Evolutionary conservation across 2,329 filamentous ascomycete species (phyloP).

Genomic region (Xylariaceae sp.): DNA sequence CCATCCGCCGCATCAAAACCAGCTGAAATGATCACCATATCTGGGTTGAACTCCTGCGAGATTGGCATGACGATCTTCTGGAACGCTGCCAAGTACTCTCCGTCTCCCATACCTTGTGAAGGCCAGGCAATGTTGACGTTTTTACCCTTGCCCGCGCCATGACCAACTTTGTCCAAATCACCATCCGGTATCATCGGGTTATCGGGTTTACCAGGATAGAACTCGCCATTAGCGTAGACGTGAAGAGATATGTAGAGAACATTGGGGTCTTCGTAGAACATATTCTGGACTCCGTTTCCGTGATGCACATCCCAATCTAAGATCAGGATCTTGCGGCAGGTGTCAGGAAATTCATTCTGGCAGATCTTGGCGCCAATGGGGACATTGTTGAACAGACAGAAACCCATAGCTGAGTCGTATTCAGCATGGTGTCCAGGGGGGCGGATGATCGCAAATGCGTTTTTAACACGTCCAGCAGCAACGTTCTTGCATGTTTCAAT

Average conservation of each 20-base stretch:
- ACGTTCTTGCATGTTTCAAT: slow-evolving; percentile 97
- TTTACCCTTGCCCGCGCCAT: slow-evolving; percentile 50
- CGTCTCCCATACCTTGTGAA: slow-evolving; percentile 81
- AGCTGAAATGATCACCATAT: slow-evolving; percentile 90
- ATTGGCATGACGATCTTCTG: slow-evolving; percentile 96
- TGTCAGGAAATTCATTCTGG: slow-evolving; percentile 71
- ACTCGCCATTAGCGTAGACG: slow-evolving; percentile 74
- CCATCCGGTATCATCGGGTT: slow-evolving; percentile 55
- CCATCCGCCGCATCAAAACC: slow-evolving; percentile 95
- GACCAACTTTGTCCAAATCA: slow-evolving; percentile 55
- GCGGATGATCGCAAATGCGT: slow-evolving; percentile 90
- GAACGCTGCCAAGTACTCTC: slow-evolving; percentile 94
- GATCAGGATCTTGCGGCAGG: slow-evolving; percentile 83
- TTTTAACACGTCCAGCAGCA: slow-evolving; percentile 76
- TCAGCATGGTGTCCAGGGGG: slow-evolving; percentile 96
- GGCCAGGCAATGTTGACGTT: slow-evolving; percentile 66
- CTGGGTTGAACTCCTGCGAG: slow-evolving; percentile 85
- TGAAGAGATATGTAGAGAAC: slow-evolving; percentile 94
- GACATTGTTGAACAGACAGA: slow-evolving; percentile 98
- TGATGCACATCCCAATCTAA: slow-evolving; percentile 83
- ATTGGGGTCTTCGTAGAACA: slow-evolving; percentile 92
- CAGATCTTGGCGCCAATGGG: slow-evolving; percentile 87
- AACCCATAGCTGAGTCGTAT: slow-evolving; percentile 78
- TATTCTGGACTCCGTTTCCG: slow-evolving; percentile 92
- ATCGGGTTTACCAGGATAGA: slow-evolving; percentile 70